Percentiles rank a stretch among this genome's conserved stretches.
Evolutionary conservation across 129 eudicot species (phyloP).

Genomic region (Ambrosia artemisiifolia): DNA sequence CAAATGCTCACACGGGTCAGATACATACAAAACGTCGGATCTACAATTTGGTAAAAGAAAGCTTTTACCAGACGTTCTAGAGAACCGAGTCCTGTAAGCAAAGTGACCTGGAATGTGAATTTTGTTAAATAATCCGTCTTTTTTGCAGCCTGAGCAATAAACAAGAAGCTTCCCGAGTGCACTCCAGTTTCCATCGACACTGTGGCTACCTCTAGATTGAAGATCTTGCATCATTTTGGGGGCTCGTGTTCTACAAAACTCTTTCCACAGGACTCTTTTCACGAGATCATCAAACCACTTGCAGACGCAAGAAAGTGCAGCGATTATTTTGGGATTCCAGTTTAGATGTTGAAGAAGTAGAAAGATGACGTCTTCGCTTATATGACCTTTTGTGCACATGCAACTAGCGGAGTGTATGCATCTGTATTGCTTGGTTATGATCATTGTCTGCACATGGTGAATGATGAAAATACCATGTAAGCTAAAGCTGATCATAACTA

Average conservation of each 20-base stretch:
- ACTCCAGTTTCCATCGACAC: constrained; percentile 96
- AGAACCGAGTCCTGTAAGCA: constrained; percentile 75
- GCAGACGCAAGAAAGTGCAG: constrained; percentile 75
- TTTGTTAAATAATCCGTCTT: constrained; percentile 66
- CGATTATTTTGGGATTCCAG: constrained; percentile 91
- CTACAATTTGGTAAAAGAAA: constrained; percentile 82
- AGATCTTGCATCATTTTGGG: constrained; percentile 92
- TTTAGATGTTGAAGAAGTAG: constrained; percentile 67
- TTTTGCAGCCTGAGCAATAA: constrained; percentile 74
- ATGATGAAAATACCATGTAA: background rate
- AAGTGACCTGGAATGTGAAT: constrained; percentile 81
- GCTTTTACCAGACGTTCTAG: constrained; percentile 82
- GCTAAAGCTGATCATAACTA: too few species aligned
- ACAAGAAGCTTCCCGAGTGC: constrained; percentile 89
- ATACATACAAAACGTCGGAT: constrained; percentile 78
- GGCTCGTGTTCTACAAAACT: constrained; percentile 84
- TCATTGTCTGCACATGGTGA: constrained; percentile 43
- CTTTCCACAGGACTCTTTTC: constrained; percentile 93
- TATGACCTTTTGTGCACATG: constrained; percentile 75
- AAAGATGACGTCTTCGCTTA: constrained; percentile 74
- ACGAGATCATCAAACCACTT: constrained; percentile 98
- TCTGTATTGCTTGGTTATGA: constrained; percentile 60
- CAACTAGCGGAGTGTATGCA: constrained; percentile 81
- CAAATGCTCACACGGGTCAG: constrained; percentile 97
- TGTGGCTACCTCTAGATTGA: constrained; percentile 80